phyloP scores from a whole-genome alignment of 495 filamentous ascomycete genomes.

The Penicillium crystallinum region DNA sequence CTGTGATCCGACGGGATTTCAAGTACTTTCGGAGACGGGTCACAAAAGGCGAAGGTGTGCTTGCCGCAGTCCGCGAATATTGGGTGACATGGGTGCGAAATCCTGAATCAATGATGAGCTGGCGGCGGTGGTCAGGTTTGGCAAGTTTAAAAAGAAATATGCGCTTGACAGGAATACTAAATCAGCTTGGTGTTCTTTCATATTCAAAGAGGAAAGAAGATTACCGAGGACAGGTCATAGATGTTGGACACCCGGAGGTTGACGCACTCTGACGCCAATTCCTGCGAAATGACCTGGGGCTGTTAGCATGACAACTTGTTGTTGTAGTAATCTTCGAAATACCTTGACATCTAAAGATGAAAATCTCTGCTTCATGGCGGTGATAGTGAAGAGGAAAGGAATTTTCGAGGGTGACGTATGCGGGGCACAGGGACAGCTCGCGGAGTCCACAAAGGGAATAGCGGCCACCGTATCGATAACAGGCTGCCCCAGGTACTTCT shows the following conservation, averaged over 20 bases:
- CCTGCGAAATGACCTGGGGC: constrained; percentile 78
- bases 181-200: not conserved
- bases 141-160: constrained; percentile 93
- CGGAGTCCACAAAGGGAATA: constrained; percentile 5
- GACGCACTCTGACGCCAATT: constrained; percentile 71
- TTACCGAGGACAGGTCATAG: constrained; percentile 87
- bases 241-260: constrained; percentile 83
- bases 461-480: no score
- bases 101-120: constrained; percentile 87
- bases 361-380: constrained; percentile 90
- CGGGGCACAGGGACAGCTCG: constrained; percentile 24
- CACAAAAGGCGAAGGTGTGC: constrained; percentile 79
- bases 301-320: constrained; percentile 1
- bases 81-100: constrained; percentile 93
- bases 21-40: constrained; percentile 77
- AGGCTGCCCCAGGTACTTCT: no score
- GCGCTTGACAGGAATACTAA: constrained; percentile 40
- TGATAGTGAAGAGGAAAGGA: constrained; percentile 20
- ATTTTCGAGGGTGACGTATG: constrained; percentile 46
- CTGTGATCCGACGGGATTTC: constrained; percentile 77
- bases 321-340: constrained; percentile 6
- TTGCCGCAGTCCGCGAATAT: constrained; percentile 79
- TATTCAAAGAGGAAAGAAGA: not conserved
- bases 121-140: constrained; percentile 78
- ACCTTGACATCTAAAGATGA: constrained; percentile 90